Percentiles rank a stretch among this genome's conserved stretches.
phyloP scores from a whole-genome alignment of 371 early-diverging fungal genomes.

The Chytridium lagenaria region DNA sequence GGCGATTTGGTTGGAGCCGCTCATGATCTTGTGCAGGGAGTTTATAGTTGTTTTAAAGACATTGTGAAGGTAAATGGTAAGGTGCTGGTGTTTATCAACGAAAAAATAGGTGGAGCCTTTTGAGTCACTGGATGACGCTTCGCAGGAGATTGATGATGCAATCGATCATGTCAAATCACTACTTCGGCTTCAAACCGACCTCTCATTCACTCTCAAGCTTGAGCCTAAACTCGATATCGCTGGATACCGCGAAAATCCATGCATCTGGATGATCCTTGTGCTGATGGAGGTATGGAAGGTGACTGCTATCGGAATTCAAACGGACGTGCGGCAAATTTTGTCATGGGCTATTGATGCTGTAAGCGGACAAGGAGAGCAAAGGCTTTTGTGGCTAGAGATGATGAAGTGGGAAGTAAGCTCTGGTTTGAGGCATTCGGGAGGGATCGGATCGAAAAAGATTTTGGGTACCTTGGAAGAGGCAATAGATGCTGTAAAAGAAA shows the following conservation, averaged over 20 bases:
- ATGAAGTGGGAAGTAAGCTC: not conserved
- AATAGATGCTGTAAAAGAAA: not conserved
- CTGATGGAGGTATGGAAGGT: not conserved
- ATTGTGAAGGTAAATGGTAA: too few species aligned
- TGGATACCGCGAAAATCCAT: not conserved
- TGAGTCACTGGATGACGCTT: too few species aligned
- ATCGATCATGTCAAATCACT: not conserved
- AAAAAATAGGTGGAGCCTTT: too few species aligned
- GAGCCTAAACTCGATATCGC: not conserved
- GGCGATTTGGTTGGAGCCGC: too few species aligned
- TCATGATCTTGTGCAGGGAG: too few species aligned
- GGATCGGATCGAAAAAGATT: not conserved
- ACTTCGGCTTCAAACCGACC: not conserved
- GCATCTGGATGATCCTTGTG: not conserved
- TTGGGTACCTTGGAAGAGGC: not conserved
- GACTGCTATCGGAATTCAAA: not conserved
- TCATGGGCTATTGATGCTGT: not conserved
- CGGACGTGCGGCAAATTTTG: not conserved
- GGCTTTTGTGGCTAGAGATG: not conserved
- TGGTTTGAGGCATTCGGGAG: not conserved
- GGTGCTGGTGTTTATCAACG: too few species aligned
- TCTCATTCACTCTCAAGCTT: not conserved
- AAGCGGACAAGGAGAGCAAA: not conserved
- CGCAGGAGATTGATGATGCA: not conserved
- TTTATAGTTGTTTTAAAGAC: too few species aligned